Conservation (phyloP, 768 basidiomycete species). For the Boletus vinaceobasis region DNA sequence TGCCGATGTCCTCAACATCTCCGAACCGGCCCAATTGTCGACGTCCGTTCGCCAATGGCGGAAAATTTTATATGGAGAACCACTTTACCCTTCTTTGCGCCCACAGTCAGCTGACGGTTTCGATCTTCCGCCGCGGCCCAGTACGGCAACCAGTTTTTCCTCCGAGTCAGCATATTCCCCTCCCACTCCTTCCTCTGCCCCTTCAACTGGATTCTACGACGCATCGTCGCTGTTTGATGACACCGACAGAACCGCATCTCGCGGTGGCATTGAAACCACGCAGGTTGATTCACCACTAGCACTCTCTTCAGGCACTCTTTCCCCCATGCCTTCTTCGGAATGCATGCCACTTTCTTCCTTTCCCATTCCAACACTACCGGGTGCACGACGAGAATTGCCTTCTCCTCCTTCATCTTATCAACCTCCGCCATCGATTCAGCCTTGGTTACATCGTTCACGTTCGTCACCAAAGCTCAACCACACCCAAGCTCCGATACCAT, state of each 20-base stretch:
- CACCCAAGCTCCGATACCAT: slow-evolving; percentile 9
- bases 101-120: slow-evolving; percentile 24
- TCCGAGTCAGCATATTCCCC: slow-evolving; percentile 48
- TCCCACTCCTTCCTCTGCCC: slow-evolving; percentile 38
- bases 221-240: slow-evolving; percentile 22
- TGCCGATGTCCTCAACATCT: slow-evolving; percentile 30
- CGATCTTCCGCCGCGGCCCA: slow-evolving; percentile 24
- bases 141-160: slow-evolving; percentile 40
- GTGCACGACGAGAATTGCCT: slow-evolving; percentile 26
- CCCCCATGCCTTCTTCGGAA: slow-evolving; percentile 31
- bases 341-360: slow-evolving; percentile 24
- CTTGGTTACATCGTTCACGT: slow-evolving; percentile 32
- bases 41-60: slow-evolving; percentile 39
- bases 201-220: slow-evolving; percentile 34
- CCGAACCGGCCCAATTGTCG: slow-evolving; percentile 25
- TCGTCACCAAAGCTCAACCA: slow-evolving; percentile 36
- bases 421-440: slow-evolving; percentile 29
- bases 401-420: slow-evolving; percentile 31
- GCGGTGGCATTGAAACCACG: slow-evolving; percentile 3
- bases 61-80: slow-evolving; percentile 40
- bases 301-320: slow-evolving; percentile 24
- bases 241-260: slow-evolving; percentile 12
- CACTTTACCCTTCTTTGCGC: slow-evolving; percentile 39
- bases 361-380: slow-evolving; percentile 16
- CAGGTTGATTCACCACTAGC: slow-evolving; percentile 15